Evolutionary conservation across 495 filamentous ascomycete species (phyloP).

Genomic region (Xylaria bambusicola): DNA sequence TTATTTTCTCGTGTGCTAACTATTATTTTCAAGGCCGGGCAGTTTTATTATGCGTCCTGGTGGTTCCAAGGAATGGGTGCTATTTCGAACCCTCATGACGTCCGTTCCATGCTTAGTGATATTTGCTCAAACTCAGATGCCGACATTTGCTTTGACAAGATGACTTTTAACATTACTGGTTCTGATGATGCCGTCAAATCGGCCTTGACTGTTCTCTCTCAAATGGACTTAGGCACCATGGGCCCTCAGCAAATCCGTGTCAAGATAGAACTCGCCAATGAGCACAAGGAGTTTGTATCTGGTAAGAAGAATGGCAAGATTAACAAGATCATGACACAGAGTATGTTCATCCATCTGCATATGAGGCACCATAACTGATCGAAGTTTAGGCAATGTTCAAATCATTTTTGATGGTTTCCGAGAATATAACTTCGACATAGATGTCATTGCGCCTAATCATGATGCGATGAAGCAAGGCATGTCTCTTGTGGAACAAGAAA

Average conservation of each 20-base stretch:
- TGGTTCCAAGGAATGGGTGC: conserved; percentile 80
- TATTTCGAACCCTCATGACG: conserved; percentile 71
- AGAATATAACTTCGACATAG: conserved; percentile 99
- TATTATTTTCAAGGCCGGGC: conserved; percentile 64
- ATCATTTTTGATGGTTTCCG: conserved; percentile 99
- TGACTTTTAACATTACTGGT: conserved; percentile 90
- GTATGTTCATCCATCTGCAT: conserved; percentile 42
- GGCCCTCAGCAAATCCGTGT: conserved; percentile 91
- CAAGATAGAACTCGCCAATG: conserved; percentile 97
- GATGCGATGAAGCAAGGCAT: conserved; percentile 90
- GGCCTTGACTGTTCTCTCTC: conserved; percentile 87
- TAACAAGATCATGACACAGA: conserved; percentile 99
- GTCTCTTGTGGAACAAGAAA: conserved; percentile 94
- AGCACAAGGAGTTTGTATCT: conserved; percentile 99
- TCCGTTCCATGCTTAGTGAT: conserved; percentile 87
- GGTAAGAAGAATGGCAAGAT: conserved; percentile 99
- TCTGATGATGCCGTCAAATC: conserved; percentile 94
- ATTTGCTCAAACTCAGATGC: conserved; percentile 95
- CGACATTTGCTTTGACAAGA: conserved; percentile 90
- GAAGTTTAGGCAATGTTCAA: conserved; percentile 74
- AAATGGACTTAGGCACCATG: conserved; percentile 84
- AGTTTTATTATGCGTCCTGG: conserved; percentile 98
- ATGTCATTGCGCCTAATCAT: conserved; percentile 88
- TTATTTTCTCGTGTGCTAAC: conserved; percentile 6
- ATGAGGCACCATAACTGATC: conserved; percentile 18